Evolutionary conservation across 768 basidiomycete species (phyloP).

Genomic region (Russula sp.): DNA sequence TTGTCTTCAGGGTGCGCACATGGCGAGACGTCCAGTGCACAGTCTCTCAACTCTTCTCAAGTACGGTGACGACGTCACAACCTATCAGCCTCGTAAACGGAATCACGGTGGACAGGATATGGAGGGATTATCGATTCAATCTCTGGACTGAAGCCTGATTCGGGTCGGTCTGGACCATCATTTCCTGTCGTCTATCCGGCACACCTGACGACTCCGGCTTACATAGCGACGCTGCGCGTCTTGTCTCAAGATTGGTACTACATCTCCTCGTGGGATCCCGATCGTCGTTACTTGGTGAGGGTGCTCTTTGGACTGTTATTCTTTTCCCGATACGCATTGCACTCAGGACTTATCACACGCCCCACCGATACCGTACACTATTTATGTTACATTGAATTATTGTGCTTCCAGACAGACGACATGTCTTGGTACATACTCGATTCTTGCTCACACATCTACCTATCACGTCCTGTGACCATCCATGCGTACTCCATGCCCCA

Average conservation of each 20-base stretch:
- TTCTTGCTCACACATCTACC: slow-evolving; percentile 11
- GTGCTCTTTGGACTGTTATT: slow-evolving; percentile 18
- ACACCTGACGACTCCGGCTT: neutral
- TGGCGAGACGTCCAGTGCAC: slow-evolving; percentile 64
- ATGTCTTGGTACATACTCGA: slow-evolving; percentile 9
- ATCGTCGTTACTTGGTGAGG: slow-evolving; percentile 18
- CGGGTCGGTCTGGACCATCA: slow-evolving; percentile 1
- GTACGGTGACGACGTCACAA: slow-evolving; percentile 35
- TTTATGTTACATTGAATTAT: slow-evolving; percentile 28
- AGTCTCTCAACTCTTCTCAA: slow-evolving; percentile 58
- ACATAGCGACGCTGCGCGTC: slow-evolving; percentile 15
- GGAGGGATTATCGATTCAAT: slow-evolving; percentile 63
- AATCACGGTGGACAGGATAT: slow-evolving; percentile 61
- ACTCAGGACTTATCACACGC: slow-evolving; percentile 21
- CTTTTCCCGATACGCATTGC: slow-evolving; percentile 13
- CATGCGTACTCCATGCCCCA: slow-evolving; percentile 24
- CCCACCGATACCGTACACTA: slow-evolving; percentile 27
- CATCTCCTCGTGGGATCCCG: slow-evolving; percentile 7
- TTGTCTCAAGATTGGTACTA: neutral
- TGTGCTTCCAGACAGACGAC: slow-evolving; percentile 16
- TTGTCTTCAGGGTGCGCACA: slow-evolving; percentile 50
- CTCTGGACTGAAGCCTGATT: slow-evolving; percentile 44
- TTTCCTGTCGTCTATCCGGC: neutral
- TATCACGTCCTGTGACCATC: slow-evolving; percentile 15
- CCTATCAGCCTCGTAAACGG: slow-evolving; percentile 46